Conservation (phyloP, 495 filamentous ascomycete species). For the Penicillium malachiteum region DNA sequence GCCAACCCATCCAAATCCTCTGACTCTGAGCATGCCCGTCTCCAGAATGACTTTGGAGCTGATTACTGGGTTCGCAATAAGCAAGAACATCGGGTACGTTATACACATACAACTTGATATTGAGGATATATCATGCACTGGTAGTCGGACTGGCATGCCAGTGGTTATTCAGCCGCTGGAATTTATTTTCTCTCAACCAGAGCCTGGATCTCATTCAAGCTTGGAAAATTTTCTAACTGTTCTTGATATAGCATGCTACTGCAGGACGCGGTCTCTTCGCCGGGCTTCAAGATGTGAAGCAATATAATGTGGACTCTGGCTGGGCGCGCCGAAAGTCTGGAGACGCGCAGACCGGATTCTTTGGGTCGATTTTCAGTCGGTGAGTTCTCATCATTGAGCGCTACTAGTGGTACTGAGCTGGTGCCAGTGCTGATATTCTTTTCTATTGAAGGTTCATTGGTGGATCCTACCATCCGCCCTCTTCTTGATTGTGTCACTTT, state of each 20-base stretch:
- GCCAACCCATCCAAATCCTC: background rate
- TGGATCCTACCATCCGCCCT: constrained; percentile 3
- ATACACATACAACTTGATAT: too few relatives aligned
- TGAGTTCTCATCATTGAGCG: background rate
- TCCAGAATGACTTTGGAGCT: constrained; percentile 42
- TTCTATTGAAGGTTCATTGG: background rate
- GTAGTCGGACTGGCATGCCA: too few relatives aligned
- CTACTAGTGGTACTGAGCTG: background rate
- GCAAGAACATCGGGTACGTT: constrained; percentile 26
- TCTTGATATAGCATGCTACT: constrained; percentile 28
- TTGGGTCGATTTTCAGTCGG: constrained; percentile 20
- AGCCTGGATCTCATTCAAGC: background rate
- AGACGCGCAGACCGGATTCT: constrained; percentile 10
- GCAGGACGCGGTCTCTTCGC: constrained; percentile 46
- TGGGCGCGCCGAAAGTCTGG: constrained; percentile 34
- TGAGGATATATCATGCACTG: too few relatives aligned
- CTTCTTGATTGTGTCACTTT: background rate
- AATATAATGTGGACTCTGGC: constrained; percentile 44
- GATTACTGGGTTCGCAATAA: constrained; percentile 38
- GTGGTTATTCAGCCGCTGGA: too few relatives aligned
- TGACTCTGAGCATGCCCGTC: constrained; percentile 20
- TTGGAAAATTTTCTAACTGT: background rate
- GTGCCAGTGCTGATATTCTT: background rate
- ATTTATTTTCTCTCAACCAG: too few relatives aligned
- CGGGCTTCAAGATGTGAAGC: constrained; percentile 44